These are phyloP conservation scores for Ganoderma boninense DNA, from an alignment of 1,284 basidiomycete species.

Conservation along the genomic window DNA sequence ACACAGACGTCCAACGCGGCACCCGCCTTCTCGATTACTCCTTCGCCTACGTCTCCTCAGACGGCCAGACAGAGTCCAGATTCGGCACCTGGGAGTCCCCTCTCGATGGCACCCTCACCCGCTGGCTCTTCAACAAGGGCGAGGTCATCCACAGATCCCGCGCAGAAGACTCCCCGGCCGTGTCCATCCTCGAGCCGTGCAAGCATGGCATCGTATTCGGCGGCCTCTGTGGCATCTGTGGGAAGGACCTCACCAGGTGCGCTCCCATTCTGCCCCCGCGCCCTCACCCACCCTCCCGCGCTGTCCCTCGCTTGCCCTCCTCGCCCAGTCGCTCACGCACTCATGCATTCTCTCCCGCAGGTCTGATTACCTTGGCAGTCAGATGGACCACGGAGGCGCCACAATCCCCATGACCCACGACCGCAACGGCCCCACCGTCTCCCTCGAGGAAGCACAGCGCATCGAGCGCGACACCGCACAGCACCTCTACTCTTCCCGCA, in stretches of 20 bases:
- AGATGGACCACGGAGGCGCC: conserved; percentile 50
- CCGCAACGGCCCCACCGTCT: conserved; percentile 81
- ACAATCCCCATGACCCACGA: conserved; percentile 89
- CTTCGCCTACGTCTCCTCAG: conserved; percentile 60
- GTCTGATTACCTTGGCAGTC: conserved; percentile 80
- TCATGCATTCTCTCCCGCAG: conserved; percentile 48
- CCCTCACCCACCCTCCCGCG: conserved; percentile 6
- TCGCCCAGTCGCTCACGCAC: neutral
- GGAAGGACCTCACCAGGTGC: conserved; percentile 92
- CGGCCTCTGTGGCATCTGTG: conserved; percentile 93
- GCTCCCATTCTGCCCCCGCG: conserved; percentile 36
- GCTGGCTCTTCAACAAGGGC: conserved; percentile 70
- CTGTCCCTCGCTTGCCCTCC: neutral
- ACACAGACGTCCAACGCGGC: conserved; percentile 66
- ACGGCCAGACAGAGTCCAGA: conserved; percentile 66
- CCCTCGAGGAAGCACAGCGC: conserved; percentile 86
- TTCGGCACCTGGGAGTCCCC: conserved; percentile 91
- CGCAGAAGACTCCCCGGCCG: conserved; percentile 64
- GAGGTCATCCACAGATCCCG: conserved; percentile 65
- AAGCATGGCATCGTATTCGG: conserved; percentile 93
- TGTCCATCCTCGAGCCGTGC: conserved; percentile 85
- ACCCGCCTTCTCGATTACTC: conserved; percentile 83
- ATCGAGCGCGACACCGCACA: conserved; percentile 86
- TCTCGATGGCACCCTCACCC: conserved; percentile 75
- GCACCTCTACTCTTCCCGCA: conserved; percentile 78